These are phyloP conservation scores for Monosporascus sp. DNA, from an alignment of 2,329 filamentous ascomycete species.

Conservation along the genomic window DNA sequence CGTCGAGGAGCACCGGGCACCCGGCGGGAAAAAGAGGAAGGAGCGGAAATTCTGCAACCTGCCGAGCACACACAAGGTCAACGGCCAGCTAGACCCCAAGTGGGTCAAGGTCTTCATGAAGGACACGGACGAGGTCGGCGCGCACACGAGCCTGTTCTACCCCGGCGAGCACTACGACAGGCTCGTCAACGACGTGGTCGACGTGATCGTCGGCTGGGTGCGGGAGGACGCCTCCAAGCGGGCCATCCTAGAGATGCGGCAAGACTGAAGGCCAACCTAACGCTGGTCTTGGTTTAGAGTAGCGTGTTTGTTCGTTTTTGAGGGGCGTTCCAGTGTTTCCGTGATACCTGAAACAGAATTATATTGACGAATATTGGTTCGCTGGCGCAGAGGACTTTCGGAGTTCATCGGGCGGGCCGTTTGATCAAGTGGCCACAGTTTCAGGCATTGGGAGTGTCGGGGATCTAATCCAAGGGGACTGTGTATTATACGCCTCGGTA, in stretches of 20 bases:
- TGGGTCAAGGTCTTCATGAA: conserved; percentile 82
- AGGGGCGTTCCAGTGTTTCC: too few relatives aligned
- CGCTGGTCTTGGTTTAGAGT: neutral
- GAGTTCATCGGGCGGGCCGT: too few relatives aligned
- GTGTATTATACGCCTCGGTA: too few relatives aligned
- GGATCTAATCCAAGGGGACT: too few relatives aligned
- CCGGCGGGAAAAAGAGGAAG: conserved; percentile 33
- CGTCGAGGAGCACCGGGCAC: neutral
- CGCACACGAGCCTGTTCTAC: conserved; percentile 79
- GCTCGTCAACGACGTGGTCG: conserved; percentile 70
- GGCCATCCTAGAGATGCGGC: conserved; percentile 28
- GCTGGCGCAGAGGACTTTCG: too few relatives aligned
- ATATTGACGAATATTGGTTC: too few relatives aligned
- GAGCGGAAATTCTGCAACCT: conserved; percentile 76
- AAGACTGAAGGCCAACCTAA: neutral
- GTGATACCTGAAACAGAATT: too few relatives aligned
- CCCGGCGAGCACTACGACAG: conserved; percentile 66
- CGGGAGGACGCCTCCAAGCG: conserved; percentile 51
- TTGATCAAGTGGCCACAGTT: too few relatives aligned
- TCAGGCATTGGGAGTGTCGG: too few relatives aligned
- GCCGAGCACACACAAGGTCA: conserved; percentile 41
- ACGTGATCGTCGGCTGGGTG: conserved; percentile 65
- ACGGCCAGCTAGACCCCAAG: conserved; percentile 57
- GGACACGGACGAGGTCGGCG: conserved; percentile 77
- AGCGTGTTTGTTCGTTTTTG: neutral